These are phyloP conservation scores for Beta lomatogona DNA, from an alignment of 179 eudicot species.

Conservation along the genomic window DNA sequence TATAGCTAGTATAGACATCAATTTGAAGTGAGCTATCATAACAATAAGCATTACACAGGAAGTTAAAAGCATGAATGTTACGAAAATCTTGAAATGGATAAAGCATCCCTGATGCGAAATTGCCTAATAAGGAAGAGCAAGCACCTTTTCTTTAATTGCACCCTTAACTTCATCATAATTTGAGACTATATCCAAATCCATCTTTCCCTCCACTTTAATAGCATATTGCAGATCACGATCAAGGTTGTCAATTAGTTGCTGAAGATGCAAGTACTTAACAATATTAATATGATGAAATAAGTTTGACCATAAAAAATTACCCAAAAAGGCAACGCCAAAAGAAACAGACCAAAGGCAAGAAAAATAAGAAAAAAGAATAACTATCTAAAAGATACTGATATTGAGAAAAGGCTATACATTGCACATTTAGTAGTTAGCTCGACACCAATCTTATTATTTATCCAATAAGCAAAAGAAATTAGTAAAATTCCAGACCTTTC, in stretches of 20 bases:
- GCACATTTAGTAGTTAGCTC: not conserved
- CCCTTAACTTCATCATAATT: conserved; percentile 91
- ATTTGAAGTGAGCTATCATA: not conserved
- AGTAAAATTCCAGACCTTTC: not conserved
- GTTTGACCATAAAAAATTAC: not conserved
- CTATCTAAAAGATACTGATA: not conserved
- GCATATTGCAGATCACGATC: conserved; percentile 99
- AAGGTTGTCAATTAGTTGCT: conserved; percentile 88
- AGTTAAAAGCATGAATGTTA: not conserved
- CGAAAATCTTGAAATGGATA: not conserved
- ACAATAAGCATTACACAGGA: not conserved
- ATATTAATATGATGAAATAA: conserved; percentile 7
- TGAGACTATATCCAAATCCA: conserved; percentile 71
- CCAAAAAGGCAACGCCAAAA: not conserved
- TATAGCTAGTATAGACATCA: conserved; percentile 5
- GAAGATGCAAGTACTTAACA: conserved; percentile 34
- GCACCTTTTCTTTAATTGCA: conserved; percentile 83
- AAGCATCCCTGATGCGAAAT: conserved; percentile 14
- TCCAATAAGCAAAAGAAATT: not conserved
- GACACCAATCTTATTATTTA: not conserved
- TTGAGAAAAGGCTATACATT: not conserved
- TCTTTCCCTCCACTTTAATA: conserved; percentile 95
- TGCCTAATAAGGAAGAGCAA: conserved; percentile 18
- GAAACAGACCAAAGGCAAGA: not conserved
- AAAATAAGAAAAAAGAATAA: not conserved